These are phyloP conservation scores for Rhipidocladum racemiflorum DNA, from an alignment of 176 grass and related monocot genomes.

Conservation along the genomic window DNA sequence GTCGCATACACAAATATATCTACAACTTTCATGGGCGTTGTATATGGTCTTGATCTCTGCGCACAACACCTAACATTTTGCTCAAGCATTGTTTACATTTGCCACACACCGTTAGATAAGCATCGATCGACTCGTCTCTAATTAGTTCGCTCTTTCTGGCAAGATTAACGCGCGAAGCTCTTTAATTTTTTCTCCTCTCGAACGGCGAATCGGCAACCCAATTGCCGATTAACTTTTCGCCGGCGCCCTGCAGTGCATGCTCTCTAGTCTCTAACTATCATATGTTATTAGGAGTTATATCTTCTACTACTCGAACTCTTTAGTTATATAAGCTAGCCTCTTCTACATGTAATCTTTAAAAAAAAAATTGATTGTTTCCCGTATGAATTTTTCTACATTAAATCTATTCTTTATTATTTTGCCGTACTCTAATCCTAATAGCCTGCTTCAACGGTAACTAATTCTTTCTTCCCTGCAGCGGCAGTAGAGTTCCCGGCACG, in stretches of 20 bases:
- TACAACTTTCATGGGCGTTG: background rate
- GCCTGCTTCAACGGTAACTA: slow-evolving; percentile 22
- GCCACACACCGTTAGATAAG: background rate
- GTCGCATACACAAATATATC: background rate
- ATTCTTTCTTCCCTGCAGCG: background rate
- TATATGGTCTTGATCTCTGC: background rate
- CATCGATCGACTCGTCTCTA: background rate
- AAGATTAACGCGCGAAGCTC: background rate
- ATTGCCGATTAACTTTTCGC: background rate
- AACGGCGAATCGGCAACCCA: background rate
- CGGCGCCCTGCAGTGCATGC: background rate
- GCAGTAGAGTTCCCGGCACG: background rate
- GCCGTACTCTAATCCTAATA: too few relatives aligned
- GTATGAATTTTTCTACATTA: too few relatives aligned
- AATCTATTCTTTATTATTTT: too few relatives aligned
- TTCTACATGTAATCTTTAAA: too few relatives aligned
- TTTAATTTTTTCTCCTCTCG: background rate
- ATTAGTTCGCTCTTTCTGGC: background rate
- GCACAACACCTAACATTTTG: background rate
- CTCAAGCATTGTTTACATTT: background rate
- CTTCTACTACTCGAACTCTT: too few relatives aligned
- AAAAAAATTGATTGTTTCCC: too few relatives aligned
- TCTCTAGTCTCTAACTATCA: too few relatives aligned
- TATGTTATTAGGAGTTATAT: too few relatives aligned
- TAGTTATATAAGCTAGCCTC: too few relatives aligned